Base-by-base conservation (phyloP, 139 green algal species). In the Coccomyxa sp. region DNA sequence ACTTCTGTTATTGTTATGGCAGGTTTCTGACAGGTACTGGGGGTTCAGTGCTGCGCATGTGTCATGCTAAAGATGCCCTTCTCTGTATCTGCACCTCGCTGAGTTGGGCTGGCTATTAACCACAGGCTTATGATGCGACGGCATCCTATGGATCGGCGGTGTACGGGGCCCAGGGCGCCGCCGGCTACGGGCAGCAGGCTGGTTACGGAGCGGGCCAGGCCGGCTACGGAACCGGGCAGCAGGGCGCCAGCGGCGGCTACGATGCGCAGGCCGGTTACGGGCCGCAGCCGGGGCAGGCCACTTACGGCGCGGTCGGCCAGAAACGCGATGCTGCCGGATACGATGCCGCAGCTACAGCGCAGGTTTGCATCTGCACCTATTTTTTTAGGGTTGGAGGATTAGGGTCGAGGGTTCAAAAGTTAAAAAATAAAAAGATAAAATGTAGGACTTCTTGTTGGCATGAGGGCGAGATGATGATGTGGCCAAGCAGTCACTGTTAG, bases 51-150 rank as follows among this genome's bases (percentile, higher is more conserved):
- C 38, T 51, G 3, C 3, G 38, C 38, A 51, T 51, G 38, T 51
- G 38, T 51, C 38, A 51, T 51, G 38, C 38, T 51, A 11, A 3
- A 51, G 38, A 51, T 51, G 7, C 38, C 38, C 38, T 51, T 7
- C 38, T 51, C 7, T 51, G 38, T 7, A 51, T 51, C 38, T 51
- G 80, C 27, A 59, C 80, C 13, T 77, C 77, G 63, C 63, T 71
- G 63, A 71, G 63, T 71, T 9, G 21, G 63, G 18, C 1, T 9
- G 63, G n/a, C n/a, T 71, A 71, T 78, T 28, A n/a, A 30, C 79
- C 58, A 32, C 80, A 83, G 63, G 80, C 58, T 9, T 83, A 83
- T 77, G 59, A 67, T 66, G 60, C 60, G 58, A 28, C 63, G 63
- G 18, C 63, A 28, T 21, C 18, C 18, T 71, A 71, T 25, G 63